Percentiles rank a stretch among this genome's conserved stretches.
Evolutionary conservation across 108 stramenopile genomes (phyloP).

Genomic region (Fragilaria crotonensis): DNA sequence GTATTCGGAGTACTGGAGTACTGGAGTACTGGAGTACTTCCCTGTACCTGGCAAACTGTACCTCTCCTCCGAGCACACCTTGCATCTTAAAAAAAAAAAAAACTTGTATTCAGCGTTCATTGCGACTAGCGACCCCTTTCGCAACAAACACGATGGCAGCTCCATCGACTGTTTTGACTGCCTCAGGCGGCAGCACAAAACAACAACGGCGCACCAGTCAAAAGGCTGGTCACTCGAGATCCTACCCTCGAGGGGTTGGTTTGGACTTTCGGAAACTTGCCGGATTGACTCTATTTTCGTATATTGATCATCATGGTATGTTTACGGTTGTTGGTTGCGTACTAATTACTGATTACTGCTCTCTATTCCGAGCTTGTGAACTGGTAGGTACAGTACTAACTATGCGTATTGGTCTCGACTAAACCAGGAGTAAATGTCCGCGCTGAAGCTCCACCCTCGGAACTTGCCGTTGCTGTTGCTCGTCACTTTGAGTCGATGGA

Average conservation of each 20-base stretch:
- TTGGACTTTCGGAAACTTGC: constrained; percentile 79
- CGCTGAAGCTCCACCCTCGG: constrained; percentile 73
- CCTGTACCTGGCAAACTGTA: too few species aligned
- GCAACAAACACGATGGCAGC: too few species aligned
- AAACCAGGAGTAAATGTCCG: constrained; percentile 48
- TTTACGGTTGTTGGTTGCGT: not conserved
- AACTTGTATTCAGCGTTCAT: too few species aligned
- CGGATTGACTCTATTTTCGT: constrained; percentile 64
- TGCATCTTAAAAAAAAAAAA: too few species aligned
- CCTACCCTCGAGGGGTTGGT: constrained; percentile 64
- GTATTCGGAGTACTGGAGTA: too few species aligned
- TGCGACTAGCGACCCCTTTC: too few species aligned
- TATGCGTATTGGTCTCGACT: too few species aligned
- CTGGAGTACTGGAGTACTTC: too few species aligned
- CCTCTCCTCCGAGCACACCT: too few species aligned
- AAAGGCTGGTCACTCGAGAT: constrained; percentile 4
- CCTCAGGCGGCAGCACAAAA: not conserved
- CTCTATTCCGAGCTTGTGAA: too few species aligned
- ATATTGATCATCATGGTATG: constrained; percentile 84
- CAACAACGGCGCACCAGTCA: constrained; percentile 1
- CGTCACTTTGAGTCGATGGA: constrained; percentile 84
- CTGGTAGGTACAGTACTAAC: not conserved
- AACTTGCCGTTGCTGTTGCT: constrained; percentile 81
- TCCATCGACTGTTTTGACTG: not conserved
- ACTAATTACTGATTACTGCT: not conserved